These are phyloP conservation scores for Aspergillus homomorphus DNA, from an alignment of 495 filamentous ascomycete genomes.

Conservation along the genomic window DNA sequence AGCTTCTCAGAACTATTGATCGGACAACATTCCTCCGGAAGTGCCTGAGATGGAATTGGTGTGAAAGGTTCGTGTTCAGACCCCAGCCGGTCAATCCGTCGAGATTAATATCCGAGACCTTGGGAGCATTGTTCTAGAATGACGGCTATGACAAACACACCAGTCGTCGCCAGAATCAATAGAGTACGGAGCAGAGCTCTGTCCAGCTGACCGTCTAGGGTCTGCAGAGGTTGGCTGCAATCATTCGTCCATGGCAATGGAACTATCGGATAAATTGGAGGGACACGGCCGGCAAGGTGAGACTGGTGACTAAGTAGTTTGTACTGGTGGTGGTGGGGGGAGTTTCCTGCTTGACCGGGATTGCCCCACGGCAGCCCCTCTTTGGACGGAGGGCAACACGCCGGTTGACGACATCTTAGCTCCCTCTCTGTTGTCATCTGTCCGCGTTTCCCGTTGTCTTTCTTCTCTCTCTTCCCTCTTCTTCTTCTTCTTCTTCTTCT, in stretches of 20 bases:
- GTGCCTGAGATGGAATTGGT: not conserved
- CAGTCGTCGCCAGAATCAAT: no score
- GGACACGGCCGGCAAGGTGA: not conserved
- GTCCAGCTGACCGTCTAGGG: not conserved
- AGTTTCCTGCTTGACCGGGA: conserved; percentile 15
- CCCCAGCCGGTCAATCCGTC: not conserved
- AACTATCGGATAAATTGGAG: not conserved
- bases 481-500: conserved; percentile 15
- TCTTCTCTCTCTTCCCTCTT: conserved; percentile 11
- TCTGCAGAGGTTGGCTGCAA: no score
- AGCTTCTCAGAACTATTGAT: not conserved
- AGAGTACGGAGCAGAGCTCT: no score
- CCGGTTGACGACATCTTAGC: conserved; percentile 36
- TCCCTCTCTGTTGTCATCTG: conserved; percentile 4
- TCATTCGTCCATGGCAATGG: not conserved
- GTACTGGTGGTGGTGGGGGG: not conserved
- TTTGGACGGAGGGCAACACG: conserved; percentile 39
- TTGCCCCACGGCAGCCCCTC: conserved; percentile 35
- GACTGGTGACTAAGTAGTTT: not conserved
- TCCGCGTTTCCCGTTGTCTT: conserved; percentile 8
- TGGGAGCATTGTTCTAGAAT: not conserved
- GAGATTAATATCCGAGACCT: not conserved
- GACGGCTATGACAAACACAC: not conserved
- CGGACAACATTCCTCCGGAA: not conserved
- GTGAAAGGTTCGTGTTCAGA: not conserved